phyloP scores from a whole-genome alignment of 257 asterid genomes.

The Salvia rosmarinus region DNA sequence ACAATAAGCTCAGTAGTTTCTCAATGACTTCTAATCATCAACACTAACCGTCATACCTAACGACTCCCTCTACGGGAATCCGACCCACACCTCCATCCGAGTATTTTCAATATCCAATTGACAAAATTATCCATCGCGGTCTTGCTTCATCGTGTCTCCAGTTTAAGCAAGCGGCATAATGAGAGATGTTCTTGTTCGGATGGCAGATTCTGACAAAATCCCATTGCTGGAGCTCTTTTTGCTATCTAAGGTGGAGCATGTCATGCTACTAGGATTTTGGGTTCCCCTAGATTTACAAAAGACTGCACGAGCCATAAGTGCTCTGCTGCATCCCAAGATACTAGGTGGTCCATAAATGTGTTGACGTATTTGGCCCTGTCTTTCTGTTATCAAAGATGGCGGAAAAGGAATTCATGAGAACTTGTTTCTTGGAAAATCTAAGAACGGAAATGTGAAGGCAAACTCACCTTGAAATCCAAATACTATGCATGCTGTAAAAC shows the following conservation, averaged over 20 bases:
- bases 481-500: conserved; percentile 73
- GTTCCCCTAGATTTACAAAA: conserved; percentile 91
- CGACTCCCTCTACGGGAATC: neutral
- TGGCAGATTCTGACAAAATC: conserved; percentile 7
- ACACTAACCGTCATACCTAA: neutral
- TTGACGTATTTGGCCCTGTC: conserved; percentile 53
- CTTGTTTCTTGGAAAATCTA: neutral
- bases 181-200: conserved; percentile 3
- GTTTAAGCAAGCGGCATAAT: neutral
- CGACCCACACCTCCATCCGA: neutral
- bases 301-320: conserved; percentile 93
- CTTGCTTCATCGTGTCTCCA: neutral
- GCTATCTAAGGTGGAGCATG: neutral
- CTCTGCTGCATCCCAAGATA: conserved; percentile 91
- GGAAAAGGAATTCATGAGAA: conserved; percentile 5
- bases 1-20: neutral
- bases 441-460: conserved; percentile 13
- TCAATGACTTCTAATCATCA: neutral
- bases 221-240: conserved; percentile 5
- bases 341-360: conserved; percentile 60
- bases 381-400: conserved; percentile 40
- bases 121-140: neutral
- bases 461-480: conserved; percentile 60
- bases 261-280: conserved; percentile 91
- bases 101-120: neutral